These are phyloP conservation scores for Vitellaria paradoxa DNA, from an alignment of 179 eudicot species.

Conservation along the genomic window DNA sequence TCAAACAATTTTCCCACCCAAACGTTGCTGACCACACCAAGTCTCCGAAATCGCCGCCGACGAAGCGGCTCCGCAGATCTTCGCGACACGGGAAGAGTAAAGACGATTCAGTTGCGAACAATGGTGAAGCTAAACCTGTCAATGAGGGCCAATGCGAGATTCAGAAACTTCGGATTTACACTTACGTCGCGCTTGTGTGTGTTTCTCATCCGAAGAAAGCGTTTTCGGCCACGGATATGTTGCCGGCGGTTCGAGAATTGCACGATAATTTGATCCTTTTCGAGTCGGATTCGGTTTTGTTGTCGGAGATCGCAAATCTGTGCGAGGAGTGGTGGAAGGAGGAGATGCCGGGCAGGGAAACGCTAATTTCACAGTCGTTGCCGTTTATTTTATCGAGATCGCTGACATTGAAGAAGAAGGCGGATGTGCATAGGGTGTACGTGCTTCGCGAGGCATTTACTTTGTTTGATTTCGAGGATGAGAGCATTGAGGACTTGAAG, in stretches of 20 bases:
- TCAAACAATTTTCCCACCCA: constrained; percentile 29
- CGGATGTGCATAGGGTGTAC: constrained; percentile 82
- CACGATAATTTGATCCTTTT: constrained; percentile 78
- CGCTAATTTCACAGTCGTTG: constrained; percentile 67
- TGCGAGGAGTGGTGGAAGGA: constrained; percentile 95
- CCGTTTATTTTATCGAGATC: constrained; percentile 77
- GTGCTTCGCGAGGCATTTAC: constrained; percentile 64
- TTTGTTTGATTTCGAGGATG: constrained; percentile 92
- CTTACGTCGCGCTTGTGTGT: constrained; percentile 53
- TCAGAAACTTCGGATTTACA: constrained; percentile 55
- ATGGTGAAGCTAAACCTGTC: constrained; percentile 16
- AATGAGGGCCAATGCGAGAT: constrained; percentile 17
- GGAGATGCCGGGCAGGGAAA: constrained; percentile 61
- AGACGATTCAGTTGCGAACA: constrained; percentile 18
- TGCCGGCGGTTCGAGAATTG: constrained; percentile 58
- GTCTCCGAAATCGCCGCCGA: constrained; percentile 57
- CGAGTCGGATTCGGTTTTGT: constrained; percentile 57
- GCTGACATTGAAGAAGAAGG: constrained; percentile 69
- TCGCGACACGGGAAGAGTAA: constrained; percentile 24
- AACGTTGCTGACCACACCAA: neutral
- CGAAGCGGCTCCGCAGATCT: constrained; percentile 63
- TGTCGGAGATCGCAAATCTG: constrained; percentile 60
- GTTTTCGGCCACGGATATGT: constrained; percentile 50
- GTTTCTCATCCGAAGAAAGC: constrained; percentile 54
- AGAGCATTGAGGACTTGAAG: constrained; percentile 86